These are phyloP conservation scores for Afroboletus lepidellus DNA, from an alignment of 1,284 basidiomycete species.

Conservation along the genomic window DNA sequence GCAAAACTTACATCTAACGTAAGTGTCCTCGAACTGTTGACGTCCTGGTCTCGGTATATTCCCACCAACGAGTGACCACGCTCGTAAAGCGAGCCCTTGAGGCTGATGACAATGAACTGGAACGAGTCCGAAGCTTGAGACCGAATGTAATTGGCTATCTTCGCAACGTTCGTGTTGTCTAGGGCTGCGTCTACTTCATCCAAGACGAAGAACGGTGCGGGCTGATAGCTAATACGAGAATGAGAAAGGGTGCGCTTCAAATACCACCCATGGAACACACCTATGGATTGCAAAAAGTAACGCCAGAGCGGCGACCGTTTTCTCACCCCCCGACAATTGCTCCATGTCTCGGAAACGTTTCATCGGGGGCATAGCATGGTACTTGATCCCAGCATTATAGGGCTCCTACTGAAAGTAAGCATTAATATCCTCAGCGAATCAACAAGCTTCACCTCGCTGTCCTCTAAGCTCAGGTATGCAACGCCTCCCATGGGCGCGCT, in stretches of 20 bases:
- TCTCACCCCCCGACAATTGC: constrained; percentile 96
- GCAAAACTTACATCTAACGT: constrained; percentile 79
- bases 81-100: constrained; percentile 91
- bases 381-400: constrained; percentile 93
- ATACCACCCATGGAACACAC: constrained; percentile 34
- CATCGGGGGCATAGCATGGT: constrained; percentile 99
- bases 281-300: constrained; percentile 96
- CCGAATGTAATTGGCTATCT: constrained; percentile 89
- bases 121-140: constrained; percentile 76
- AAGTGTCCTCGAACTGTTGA: constrained; percentile 86
- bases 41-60: constrained; percentile 91
- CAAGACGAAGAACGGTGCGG: constrained; percentile 97
- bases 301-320: constrained; percentile 96
- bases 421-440: constrained; percentile 2
- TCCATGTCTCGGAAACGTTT: constrained; percentile 99
- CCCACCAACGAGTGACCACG: constrained; percentile 89
- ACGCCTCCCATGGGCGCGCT: constrained; percentile 93
- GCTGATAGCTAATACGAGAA: constrained; percentile 72
- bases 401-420: constrained; percentile 68
- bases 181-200: constrained; percentile 98
- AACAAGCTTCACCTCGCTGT: constrained; percentile 70
- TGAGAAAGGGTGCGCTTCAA: neutral
- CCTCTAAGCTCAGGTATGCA: constrained; percentile 94
- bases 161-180: constrained; percentile 93
- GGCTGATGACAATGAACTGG: constrained; percentile 96